Base-by-base conservation (phyloP, 495 filamentous ascomycete species). In the Penicillium silybi region DNA sequence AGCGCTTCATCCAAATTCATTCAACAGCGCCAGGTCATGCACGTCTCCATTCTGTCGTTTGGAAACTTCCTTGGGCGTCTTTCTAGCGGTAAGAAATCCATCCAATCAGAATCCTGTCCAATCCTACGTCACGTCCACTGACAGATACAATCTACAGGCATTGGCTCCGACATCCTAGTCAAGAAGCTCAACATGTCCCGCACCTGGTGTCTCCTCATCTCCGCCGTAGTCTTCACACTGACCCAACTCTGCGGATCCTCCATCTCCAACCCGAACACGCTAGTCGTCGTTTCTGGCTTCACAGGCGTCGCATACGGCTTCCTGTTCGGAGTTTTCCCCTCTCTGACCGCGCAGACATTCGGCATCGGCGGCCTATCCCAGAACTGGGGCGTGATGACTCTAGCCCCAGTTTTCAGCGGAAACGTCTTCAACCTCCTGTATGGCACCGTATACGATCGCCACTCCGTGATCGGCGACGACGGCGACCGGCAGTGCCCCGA, bases 331-430 rank as follows among this genome's bases (percentile, higher is more conserved):
- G 90, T 95, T 46, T 96, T 88, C 71, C 95, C 93, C 8, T 88
- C 95, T 1, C 82, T 98, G 43, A 86, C 91, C 3, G 88, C 92
- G 11, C 92, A 97, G 62, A 84, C 87, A 3, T 98, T 98, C 65
- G 93, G 95, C 23, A 84, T 96, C 34, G 76, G 82, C 52, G 92
- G 93, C n/a, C 75, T 98, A 17, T 86, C 81, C 57, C 86, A 89
- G 66, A 95, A 95, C 68, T 98, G 92, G 90, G 93, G 93, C 27
- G 85, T 84, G 57, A 96, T 98, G 87, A 97, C 88, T 0, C 71
- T 97, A 16, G 82, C 86, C 11, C 90, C 92, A 0, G 86, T 95
- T 5, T 71, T 96, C 44, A 89, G 83, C 16, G 89, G 89, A 37
- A 95, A 97, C 50, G 68, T 96, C 26, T 97, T 97, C 74, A 97